Base-by-base conservation (phyloP, 805 yeast species). In the Middelhovenomyces tepae region DNA sequence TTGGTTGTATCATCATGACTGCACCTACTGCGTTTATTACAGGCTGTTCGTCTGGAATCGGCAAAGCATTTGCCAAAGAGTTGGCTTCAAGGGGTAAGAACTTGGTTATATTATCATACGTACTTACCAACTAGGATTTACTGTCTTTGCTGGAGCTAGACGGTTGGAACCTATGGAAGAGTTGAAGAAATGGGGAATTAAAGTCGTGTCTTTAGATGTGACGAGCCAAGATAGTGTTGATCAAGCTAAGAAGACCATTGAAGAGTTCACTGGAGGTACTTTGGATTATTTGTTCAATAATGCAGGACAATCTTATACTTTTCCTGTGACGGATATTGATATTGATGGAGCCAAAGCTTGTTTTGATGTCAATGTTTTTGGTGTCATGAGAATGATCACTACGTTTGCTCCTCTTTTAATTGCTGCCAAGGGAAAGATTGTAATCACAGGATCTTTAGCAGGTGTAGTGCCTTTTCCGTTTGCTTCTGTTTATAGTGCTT, bases 121-220 rank as follows among this genome's bases (percentile, higher is more conserved):
- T 9, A 21, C 9, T n/a, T 21, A n/a, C 27, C 7, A 27, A 27
- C 17, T 31, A 27, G 45, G 45, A 8, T 37, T 29, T 20, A 17
- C 28, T n/a, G 85, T 81, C 1, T 79, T 71, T 49, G 87, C 87
- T 1, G 76, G 81, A 36, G 86, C 91, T 2, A 65, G 93, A 52
- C 67, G 85, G 43, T 46, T 71, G 20, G 75, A 65, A 30, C 71
- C 71, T 3, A 76, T 82, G 77, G 63, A 67, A 24, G 64, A 65
- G 5, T 57, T 78, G 38, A 42, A 40, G 15, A 56, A 58, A 14
- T 48, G 57, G 28, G 68, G 71, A 0, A 58, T 78, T 3, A 56
- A 51, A 16, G 69, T 69, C 2, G 51, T 75, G 20, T 39, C 58
- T 26, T 56, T 80, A 35, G 93, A 81, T 46, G 82, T 81, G 16